These are phyloP conservation scores for Candida michaelii DNA, from an alignment of 805 yeast genomes.

Conservation along the genomic window DNA sequence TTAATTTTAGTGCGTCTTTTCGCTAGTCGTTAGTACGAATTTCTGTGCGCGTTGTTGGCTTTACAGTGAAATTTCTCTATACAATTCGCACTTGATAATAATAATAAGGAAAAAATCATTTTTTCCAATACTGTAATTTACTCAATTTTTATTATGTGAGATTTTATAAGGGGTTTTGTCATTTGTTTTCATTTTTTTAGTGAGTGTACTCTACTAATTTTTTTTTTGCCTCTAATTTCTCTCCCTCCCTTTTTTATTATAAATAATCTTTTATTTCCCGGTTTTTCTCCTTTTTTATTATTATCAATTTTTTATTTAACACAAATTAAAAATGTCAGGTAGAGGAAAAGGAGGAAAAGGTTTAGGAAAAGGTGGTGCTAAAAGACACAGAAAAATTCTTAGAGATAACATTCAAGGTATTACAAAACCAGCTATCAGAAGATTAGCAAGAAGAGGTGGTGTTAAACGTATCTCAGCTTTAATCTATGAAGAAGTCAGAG, in stretches of 20 bases:
- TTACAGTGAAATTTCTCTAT: conserved; percentile 3
- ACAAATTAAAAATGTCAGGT: conserved; percentile 73
- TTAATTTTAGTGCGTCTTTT: conserved; percentile 5
- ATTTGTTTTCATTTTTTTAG: conserved; percentile 4
- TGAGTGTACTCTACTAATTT: conserved; percentile 4
- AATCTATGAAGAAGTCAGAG: conserved; percentile 98
- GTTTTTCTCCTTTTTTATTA: conserved; percentile 6
- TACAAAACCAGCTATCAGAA: conserved; percentile 99
- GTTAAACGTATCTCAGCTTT: conserved; percentile 99
- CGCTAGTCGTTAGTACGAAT: not conserved
- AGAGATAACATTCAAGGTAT: conserved; percentile 99
- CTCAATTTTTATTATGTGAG: conserved; percentile 7
- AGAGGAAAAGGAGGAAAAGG: conserved; percentile 99
- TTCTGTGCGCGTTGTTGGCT: conserved; percentile 1
- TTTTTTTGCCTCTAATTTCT: conserved; percentile 2
- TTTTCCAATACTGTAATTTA: conserved; percentile 8
- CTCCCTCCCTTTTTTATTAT: conserved; percentile 2
- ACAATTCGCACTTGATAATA: conserved; percentile 7
- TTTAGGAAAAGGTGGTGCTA: conserved; percentile 99
- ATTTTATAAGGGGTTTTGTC: conserved; percentile 6
- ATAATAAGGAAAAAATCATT: conserved; percentile 4
- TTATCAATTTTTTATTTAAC: conserved; percentile 2
- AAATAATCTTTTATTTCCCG: conserved; percentile 8
- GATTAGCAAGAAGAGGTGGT: conserved; percentile 99
- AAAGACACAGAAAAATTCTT: conserved; percentile 99